These are phyloP conservation scores for Cordyceps javanica DNA, from an alignment of 2,329 filamentous ascomycete genomes.

Conservation along the genomic window DNA sequence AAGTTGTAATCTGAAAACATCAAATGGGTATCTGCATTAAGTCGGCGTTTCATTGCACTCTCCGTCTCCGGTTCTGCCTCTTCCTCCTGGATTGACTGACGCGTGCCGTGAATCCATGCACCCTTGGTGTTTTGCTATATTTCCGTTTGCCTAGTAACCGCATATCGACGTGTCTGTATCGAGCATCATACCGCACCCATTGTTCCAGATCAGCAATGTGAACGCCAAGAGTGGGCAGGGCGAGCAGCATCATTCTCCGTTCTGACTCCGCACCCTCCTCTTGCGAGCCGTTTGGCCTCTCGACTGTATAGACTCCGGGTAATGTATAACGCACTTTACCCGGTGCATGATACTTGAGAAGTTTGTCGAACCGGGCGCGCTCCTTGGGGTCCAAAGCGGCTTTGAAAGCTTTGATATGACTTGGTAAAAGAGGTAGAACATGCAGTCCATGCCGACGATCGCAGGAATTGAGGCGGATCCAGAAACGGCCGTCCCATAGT, in stretches of 20 bases:
- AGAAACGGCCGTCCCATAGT: slow-evolving; percentile 57
- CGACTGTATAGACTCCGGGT: slow-evolving; percentile 46
- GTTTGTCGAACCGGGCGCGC: slow-evolving; percentile 29
- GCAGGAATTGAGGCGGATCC: slow-evolving; percentile 45
- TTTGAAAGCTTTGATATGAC: slow-evolving; percentile 42
- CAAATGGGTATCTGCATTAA: slow-evolving; percentile 6
- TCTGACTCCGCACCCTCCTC: neutral
- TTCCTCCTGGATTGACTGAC: neutral
- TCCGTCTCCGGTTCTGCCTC: neutral
- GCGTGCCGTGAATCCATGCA: neutral
- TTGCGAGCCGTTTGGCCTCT: slow-evolving; percentile 17
- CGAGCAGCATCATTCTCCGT: slow-evolving; percentile 35
- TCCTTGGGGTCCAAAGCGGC: slow-evolving; percentile 31
- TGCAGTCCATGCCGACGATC: slow-evolving; percentile 33
- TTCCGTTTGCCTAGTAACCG: slow-evolving; percentile 26
- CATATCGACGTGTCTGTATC: slow-evolving; percentile 45
- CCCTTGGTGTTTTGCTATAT: neutral
- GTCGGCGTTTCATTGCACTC: neutral
- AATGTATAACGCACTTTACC: slow-evolving; percentile 51
- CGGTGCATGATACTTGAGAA: slow-evolving; percentile 45
- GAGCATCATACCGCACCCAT: slow-evolving; percentile 43
- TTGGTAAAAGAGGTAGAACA: slow-evolving; percentile 39
- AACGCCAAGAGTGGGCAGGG: slow-evolving; percentile 47
- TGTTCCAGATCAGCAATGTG: slow-evolving; percentile 39
- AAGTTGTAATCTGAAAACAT: neutral